Percentiles rank a stretch among this genome's conserved stretches.
phyloP scores from a whole-genome alignment of 192 early-diverging fungal species.

The Paraglomus occultum region DNA sequence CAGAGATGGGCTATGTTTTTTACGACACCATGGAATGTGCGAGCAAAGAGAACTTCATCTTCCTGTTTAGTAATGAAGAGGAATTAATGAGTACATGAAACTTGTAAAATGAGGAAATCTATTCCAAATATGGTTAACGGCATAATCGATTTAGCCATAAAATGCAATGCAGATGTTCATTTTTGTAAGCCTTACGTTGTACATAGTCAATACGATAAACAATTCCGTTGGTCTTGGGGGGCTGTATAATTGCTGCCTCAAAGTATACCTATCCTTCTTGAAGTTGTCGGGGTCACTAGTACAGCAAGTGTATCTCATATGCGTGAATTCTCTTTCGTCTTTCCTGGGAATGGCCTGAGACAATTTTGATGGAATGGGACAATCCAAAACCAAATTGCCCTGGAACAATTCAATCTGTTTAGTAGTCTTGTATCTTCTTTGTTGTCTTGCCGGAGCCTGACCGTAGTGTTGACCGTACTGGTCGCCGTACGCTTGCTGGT shows the following conservation, averaged over 20 bases:
- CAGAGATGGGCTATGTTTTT: slow-evolving; percentile 92
- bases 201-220: slow-evolving; percentile 86
- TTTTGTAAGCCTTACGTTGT: slow-evolving; percentile 48
- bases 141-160: no score
- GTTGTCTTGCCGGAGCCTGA: slow-evolving; percentile 44
- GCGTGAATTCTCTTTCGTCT: slow-evolving; percentile 79
- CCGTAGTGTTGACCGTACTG: slow-evolving; percentile 33
- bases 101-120: background rate
- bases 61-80: slow-evolving; percentile 51
- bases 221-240: slow-evolving; percentile 63
- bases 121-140: background rate
- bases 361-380: slow-evolving; percentile 62
- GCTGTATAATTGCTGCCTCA: slow-evolving; percentile 59
- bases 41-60: slow-evolving; percentile 86
- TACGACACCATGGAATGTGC: slow-evolving; percentile 82
- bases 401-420: slow-evolving; percentile 60
- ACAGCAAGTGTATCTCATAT: slow-evolving; percentile 92
- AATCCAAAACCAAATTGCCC: slow-evolving; percentile 74
- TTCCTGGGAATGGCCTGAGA: slow-evolving; percentile 49
- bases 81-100: slow-evolving; percentile 1
- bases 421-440: slow-evolving; percentile 48
- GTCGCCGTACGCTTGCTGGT: no score
- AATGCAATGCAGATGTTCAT: no score
- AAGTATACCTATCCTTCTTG: slow-evolving; percentile 63
- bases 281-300: slow-evolving; percentile 89